Base-by-base conservation (phyloP, 352 stramenopile genomes). In the Hyaloperonospora brassicae region DNA sequence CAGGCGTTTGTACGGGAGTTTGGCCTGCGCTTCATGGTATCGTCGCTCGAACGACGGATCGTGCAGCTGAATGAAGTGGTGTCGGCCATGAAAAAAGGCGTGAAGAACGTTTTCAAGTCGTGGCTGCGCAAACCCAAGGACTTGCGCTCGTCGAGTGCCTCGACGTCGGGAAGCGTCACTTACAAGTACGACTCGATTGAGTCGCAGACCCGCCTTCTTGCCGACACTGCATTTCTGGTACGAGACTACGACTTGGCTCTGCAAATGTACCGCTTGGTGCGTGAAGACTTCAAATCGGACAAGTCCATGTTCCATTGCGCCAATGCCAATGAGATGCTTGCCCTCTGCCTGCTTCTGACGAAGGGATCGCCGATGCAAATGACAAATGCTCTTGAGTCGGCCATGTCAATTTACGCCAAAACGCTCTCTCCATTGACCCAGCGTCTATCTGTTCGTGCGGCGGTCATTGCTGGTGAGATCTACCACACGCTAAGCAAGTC, bases 71-170 rank as follows among this genome's bases (percentile, higher is more conserved):
- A 97, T 53, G 79, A 93, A 51, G 70, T 86, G 24, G 87, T 97
- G 5, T 93, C 84, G 3, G 86, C 82, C 6, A 89, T 89, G 70
- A 90, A 93, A 41, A 96, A 96, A 47, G 88, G 88, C 30, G 82
- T 97, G 43, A 95, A 95, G 57, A 96, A 96, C 50, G 79, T 95
- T 17, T 87, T 95, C 55, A 94, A 94, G 64, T 96, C 82, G 42
- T 95, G 86, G 84, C 65, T 92, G 39, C 85, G 82, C n/a, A 95
- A 95, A 59, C 83, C 86, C 2, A 89, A 92, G 42, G 86, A 93
- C 50, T 57, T 88, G 21, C 61, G 69, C 30, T 55, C 62, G 10
- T 62, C 55, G 2, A 66, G 53, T 41, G 23, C 50, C 9, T 46
- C 47, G 2, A 42, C 34, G 5, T 66, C 62, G 4, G 65, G 55